Evolutionary conservation across 2,329 filamentous ascomycete species (phyloP), one percentile per base, ranked within the genome.

Genomic region (Colletotrichum brevisporum): DNA sequence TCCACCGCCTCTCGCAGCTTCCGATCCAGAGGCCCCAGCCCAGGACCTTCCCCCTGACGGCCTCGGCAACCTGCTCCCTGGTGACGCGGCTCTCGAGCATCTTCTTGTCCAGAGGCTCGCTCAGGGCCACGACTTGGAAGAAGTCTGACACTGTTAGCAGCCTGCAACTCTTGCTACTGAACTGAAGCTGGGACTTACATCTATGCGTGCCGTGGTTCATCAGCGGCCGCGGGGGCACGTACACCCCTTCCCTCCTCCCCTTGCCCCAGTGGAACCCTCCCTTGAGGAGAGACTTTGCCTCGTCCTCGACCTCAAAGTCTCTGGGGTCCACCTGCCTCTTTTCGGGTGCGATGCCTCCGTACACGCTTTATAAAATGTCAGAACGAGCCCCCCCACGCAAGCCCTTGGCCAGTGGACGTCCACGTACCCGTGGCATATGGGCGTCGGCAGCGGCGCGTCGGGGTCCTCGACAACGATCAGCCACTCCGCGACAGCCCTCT

Each of bases 171-270:
- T 3, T 15, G 3, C n/a, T 1, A 39, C 3, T 6, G 43, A 15
- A 41, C 3, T 6, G 43, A 15, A 5, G 0, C 15, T 10, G 2
- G 6, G 1, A 74, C 80, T 77, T 74, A 82, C 81, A 89, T 64
- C 86, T 78, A 75, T 88, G 85, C 24, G 80, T 79, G 0, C 86
- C 86, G 71, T 88, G 83, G 27, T 86, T 86, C 60, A 85, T 73
- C 41, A 86, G 75, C 18, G 85, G 84, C 13, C 79, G 75, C 1
- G 86, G 85, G 0, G 82, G 78, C 4, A 82, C 78, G 69, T 87
- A 88, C 0, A 85, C 73, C 4, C 39, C 76, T 0, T 79, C 79
- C 3, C 78, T 75, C 5, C 78, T 74, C 26, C 81, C 86, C 68
- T 78, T 75, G 2, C 84, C 85, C 54, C 84, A 85, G 63, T 80